Conservation (phyloP, 345 rosid genomes). For the Orychophragmus violaceus region DNA sequence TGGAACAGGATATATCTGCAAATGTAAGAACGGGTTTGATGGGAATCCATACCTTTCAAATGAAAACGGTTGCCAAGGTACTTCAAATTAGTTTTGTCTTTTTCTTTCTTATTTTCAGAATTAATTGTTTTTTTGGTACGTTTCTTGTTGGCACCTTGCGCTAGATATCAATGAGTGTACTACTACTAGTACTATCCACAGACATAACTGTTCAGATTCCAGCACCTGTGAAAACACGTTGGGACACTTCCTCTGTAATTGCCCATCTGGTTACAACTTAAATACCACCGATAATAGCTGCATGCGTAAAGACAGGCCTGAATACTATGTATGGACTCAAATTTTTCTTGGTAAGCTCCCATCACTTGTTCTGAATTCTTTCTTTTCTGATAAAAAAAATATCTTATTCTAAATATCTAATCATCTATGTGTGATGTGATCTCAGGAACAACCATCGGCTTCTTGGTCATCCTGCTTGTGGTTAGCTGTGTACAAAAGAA, state of each 20-base stretch:
- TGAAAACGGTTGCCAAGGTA: conserved; percentile 26
- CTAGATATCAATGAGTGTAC: conserved; percentile 1
- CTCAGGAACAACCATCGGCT: conserved; percentile 7
- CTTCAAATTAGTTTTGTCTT: neutral
- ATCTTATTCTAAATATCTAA: neutral
- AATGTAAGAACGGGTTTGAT: conserved; percentile 21
- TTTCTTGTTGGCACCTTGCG: neutral
- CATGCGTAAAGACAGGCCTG: neutral
- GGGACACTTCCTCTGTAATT: conserved; percentile 32
- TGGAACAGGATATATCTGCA: conserved; percentile 26
- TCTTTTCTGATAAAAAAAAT: neutral
- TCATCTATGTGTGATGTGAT: neutral
- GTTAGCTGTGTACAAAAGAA: neutral
- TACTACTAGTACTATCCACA: neutral
- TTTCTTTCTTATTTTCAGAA: neutral
- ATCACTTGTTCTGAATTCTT: neutral
- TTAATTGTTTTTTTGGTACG: neutral
- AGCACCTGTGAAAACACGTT: neutral
- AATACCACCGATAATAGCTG: neutral
- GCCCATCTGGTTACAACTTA: conserved; percentile 4
- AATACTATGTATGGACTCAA: neutral
- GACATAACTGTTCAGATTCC: neutral
- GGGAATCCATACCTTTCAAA: conserved; percentile 32
- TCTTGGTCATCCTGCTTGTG: neutral
- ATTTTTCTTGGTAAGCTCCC: conserved; percentile 1